phyloP scores from a whole-genome alignment of 2,329 filamentous ascomycete species.

The Paraphaeosphaeria minitans region DNA sequence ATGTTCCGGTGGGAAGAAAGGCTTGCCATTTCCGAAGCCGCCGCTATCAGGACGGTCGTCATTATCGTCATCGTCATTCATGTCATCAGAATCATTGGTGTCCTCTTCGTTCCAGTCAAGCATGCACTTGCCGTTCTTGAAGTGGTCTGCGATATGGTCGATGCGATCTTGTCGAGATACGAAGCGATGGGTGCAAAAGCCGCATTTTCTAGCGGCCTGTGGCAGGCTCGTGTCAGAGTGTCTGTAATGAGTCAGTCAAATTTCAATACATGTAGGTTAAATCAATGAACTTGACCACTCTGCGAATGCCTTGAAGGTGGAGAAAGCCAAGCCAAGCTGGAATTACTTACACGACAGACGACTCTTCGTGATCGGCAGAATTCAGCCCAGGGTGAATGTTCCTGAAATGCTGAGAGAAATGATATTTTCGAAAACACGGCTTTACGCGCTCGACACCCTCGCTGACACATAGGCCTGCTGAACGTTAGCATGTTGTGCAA shows the following conservation, averaged over 20 bases:
- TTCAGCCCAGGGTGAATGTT: slow-evolving; percentile 44
- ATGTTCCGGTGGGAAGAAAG: slow-evolving; percentile 29
- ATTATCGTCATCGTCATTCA: slow-evolving; percentile 32
- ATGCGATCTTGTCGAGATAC: slow-evolving; percentile 43
- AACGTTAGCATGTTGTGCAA: slow-evolving; percentile 28
- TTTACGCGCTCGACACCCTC: slow-evolving; percentile 42
- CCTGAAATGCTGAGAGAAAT: slow-evolving; percentile 46
- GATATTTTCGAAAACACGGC: slow-evolving; percentile 45
- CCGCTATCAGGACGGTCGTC: slow-evolving; percentile 33
- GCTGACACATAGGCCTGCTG: slow-evolving; percentile 40
- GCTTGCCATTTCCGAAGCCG: slow-evolving; percentile 27
- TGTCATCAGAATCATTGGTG: slow-evolving; percentile 28
- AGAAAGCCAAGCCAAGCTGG: background rate
- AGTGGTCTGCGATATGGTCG: slow-evolving; percentile 46
- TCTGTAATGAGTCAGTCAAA: background rate
- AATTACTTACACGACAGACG: slow-evolving; percentile 29
- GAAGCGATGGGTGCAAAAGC: slow-evolving; percentile 45
- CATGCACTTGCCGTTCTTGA: slow-evolving; percentile 47
- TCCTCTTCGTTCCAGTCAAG: slow-evolving; percentile 44
- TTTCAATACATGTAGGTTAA: background rate
- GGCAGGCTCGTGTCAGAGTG: slow-evolving; percentile 43
- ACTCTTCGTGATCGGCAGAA: slow-evolving; percentile 37
- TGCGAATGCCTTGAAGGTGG: background rate
- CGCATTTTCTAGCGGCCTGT: slow-evolving; percentile 29
- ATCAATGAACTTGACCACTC: background rate